A percentile compares a stretch with the other conserved stretches of the same genome.
Conservation (phyloP, 176 grass and related monocot genomes). For the Cocos nucifera region DNA sequence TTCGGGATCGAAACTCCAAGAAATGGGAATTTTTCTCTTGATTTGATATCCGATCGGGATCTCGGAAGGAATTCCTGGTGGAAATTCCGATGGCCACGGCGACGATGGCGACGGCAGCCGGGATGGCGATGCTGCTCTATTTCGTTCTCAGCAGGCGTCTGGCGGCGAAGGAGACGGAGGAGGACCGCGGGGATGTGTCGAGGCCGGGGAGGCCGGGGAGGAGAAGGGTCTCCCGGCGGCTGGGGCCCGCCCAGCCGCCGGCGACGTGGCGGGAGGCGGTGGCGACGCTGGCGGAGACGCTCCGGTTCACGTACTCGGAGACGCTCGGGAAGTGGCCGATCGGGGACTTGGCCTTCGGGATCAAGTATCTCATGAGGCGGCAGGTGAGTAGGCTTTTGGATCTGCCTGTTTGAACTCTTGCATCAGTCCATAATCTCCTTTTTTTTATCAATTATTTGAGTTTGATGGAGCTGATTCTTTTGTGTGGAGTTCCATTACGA, state of each 20-base stretch:
- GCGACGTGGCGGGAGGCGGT: slow-evolving; percentile 91
- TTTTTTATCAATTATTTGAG: too few species aligned
- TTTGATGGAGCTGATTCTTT: too few species aligned
- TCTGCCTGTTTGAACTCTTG: not conserved
- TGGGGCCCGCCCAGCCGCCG: slow-evolving; percentile 46
- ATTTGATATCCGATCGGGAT: too few species aligned
- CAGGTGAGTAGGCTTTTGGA: slow-evolving; percentile 39
- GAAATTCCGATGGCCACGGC: slow-evolving; percentile 51
- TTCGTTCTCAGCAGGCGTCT: slow-evolving; percentile 64
- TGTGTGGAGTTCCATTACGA: too few species aligned
- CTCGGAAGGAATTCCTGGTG: too few species aligned
- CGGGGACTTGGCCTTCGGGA: slow-evolving; percentile 90
- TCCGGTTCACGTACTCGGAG: slow-evolving; percentile 89
- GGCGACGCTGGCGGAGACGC: slow-evolving; percentile 73
- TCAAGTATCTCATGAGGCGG: slow-evolving; percentile 90
- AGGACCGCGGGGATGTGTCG: slow-evolving; percentile 19
- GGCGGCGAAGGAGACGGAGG: slow-evolving; percentile 29
- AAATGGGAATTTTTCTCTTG: too few species aligned
- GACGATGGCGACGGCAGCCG: slow-evolving; percentile 87
- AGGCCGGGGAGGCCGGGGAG: slow-evolving; percentile 26
- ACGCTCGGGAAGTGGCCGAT: slow-evolving; percentile 98
- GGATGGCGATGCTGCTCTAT: slow-evolving; percentile 74
- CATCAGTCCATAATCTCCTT: too few species aligned
- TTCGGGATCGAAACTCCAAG: too few species aligned
- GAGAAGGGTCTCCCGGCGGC: slow-evolving; percentile 43